Evolutionary conservation across 2,329 filamentous ascomycete species (phyloP).

Genomic region (Pseudonectria buxi): DNA sequence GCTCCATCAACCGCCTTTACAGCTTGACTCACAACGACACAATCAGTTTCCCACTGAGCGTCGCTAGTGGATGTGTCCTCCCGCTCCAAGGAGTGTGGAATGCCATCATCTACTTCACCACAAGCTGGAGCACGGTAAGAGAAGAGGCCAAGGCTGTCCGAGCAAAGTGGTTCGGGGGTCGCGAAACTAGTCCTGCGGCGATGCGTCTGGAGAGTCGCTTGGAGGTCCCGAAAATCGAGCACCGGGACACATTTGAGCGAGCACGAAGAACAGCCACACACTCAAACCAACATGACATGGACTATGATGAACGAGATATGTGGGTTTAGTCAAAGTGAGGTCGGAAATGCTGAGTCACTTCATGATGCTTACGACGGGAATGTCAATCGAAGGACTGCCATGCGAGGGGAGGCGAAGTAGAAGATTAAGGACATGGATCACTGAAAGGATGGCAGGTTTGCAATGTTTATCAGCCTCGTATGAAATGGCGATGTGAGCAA

Average conservation of each 20-base stretch:
- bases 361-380: too few relatives aligned
- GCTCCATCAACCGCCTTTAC: constrained; percentile 67
- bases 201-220: constrained; percentile 23
- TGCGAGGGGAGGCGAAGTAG: too few relatives aligned
- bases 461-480: too few relatives aligned
- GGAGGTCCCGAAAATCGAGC: constrained; percentile 13
- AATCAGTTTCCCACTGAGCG: constrained; percentile 57
- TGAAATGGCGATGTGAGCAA: too few relatives aligned
- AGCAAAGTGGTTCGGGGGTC: constrained; percentile 5
- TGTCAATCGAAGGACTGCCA: too few relatives aligned
- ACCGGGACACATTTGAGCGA: constrained; percentile 17
- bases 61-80: constrained; percentile 63
- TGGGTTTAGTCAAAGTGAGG: too few relatives aligned
- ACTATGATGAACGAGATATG: constrained; percentile 4
- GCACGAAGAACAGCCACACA: constrained; percentile 3
- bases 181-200: constrained; percentile 5
- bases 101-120: constrained; percentile 65
- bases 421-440: too few relatives aligned
- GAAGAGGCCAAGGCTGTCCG: constrained; percentile 18
- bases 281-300: neutral
- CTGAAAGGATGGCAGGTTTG: too few relatives aligned
- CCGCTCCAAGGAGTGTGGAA: constrained; percentile 80
- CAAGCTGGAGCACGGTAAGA: constrained; percentile 41
- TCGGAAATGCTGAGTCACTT: too few relatives aligned
- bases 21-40: constrained; percentile 46